These are phyloP conservation scores for Neofusicoccum umdonicola DNA, from an alignment of 2,329 filamentous ascomycete species.

Conservation along the genomic window DNA sequence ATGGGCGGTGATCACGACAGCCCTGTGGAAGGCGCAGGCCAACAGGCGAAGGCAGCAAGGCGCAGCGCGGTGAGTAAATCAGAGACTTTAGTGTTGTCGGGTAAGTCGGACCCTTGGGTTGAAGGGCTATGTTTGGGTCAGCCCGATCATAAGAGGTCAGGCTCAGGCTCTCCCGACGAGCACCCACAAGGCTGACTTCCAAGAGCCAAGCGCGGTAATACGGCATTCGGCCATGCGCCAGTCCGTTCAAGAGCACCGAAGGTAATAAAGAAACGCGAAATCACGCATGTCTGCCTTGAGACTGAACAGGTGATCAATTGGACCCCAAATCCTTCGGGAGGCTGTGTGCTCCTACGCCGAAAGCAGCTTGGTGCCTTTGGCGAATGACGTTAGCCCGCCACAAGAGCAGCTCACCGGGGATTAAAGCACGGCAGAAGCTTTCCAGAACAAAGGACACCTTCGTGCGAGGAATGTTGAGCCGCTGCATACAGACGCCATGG, in stretches of 20 bases:
- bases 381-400: background rate
- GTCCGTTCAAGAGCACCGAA: background rate
- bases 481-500: background rate
- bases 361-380: background rate
- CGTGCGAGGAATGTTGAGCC: background rate
- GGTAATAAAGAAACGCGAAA: background rate
- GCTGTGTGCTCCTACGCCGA: background rate
- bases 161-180: background rate
- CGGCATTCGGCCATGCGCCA: background rate
- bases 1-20: background rate
- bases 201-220: background rate
- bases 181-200: background rate
- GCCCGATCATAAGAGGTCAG: background rate
- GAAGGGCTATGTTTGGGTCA: background rate
- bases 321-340: background rate
- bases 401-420: background rate
- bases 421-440: background rate
- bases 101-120: background rate
- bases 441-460: background rate
- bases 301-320: background rate
- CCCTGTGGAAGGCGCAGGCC: background rate
- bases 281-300: background rate
- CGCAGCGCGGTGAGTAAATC: background rate
- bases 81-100: background rate
- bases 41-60: background rate